Evolutionary conservation across 2,329 filamentous ascomycete species (phyloP).

Genomic region (Penicillium sp.): DNA sequence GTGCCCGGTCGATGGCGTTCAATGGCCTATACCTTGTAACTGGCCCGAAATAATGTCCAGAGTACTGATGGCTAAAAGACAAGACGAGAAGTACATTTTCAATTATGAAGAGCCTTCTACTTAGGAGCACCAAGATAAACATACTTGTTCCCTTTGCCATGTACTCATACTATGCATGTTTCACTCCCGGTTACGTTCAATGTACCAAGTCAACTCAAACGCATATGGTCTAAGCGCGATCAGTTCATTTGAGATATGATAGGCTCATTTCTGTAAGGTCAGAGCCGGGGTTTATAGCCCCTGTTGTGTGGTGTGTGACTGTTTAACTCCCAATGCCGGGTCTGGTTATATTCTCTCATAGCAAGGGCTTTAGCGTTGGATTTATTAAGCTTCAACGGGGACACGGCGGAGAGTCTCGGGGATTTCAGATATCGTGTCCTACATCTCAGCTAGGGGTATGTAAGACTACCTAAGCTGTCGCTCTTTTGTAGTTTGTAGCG

Average conservation of each 20-base stretch:
- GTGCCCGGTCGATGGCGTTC: background rate
- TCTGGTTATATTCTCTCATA: background rate
- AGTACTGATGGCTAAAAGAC: background rate
- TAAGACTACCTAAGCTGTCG: background rate
- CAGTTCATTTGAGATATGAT: conserved; percentile 1
- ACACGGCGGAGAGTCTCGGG: conserved; percentile 8
- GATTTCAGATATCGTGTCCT: conserved; percentile 4
- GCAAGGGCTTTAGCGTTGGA: background rate
- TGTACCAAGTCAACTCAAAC: background rate
- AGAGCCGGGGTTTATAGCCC: background rate
- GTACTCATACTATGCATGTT: background rate
- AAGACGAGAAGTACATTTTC: background rate
- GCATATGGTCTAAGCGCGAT: conserved; percentile 11
- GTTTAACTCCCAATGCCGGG: background rate
- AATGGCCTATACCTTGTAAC: background rate
- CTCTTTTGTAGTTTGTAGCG: too few relatives aligned
- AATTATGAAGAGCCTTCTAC: background rate
- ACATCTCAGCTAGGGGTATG: conserved; percentile 7
- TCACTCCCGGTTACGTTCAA: background rate
- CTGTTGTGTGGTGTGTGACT: conserved; percentile 10
- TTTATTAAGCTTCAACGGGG: conserved; percentile 1
- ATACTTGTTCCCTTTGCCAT: background rate
- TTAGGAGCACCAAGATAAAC: background rate
- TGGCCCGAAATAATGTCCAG: background rate
- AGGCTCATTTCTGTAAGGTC: too few relatives aligned